Evolutionary conservation across 306 rosid species (phyloP), one percentile per base, ranked within the genome.

Genomic region (Quercus ilex): DNA sequence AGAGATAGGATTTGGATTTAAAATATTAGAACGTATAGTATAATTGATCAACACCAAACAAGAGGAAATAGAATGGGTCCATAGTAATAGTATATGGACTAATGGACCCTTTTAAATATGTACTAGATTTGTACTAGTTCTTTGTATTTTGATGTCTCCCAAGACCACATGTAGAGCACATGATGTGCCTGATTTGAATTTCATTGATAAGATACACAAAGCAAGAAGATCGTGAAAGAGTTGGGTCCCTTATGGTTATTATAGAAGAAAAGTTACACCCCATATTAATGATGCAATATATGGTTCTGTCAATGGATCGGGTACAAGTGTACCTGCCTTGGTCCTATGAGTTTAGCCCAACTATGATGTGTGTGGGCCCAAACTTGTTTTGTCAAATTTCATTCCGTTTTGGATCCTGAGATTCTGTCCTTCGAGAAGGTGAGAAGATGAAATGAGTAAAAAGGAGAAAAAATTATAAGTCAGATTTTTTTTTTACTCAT

Each of bases 351-450:
- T 75, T 74, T 87, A 82, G 89, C 91, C 88, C 88, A 57, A 79
- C 35, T 73, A 85, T 87, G 30, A 78, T 85, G 49, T 68, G 6
- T 60, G 84, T 85, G 89, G 91, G 88, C 83, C 89, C 89, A 55
- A 74, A 6, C 55, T 28, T 62, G 53, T 69, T 62, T 75, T 7
- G 43, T 70, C 79, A 74, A 55, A 77, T 17, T 30, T 31, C 43
- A 55, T 4, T 28, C 35, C 26, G 9, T 55, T 59, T 30, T 9
- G 1, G 41, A 11, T 33, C 25, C 53, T 20, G 15, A 23, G 3
- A 41, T 11, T 21, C 21, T 26, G 19, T 6, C 18, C 55, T 20
- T 38, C 8, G 18, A 5, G 31, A 70, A 14, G 30, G 53, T 38
- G 74, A 70, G 20, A 70, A 46, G 11, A 7, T 20, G 5, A 20